These are phyloP conservation scores for Puya raimondii DNA, from an alignment of 176 grass and related monocot species.

Conservation along the genomic window DNA sequence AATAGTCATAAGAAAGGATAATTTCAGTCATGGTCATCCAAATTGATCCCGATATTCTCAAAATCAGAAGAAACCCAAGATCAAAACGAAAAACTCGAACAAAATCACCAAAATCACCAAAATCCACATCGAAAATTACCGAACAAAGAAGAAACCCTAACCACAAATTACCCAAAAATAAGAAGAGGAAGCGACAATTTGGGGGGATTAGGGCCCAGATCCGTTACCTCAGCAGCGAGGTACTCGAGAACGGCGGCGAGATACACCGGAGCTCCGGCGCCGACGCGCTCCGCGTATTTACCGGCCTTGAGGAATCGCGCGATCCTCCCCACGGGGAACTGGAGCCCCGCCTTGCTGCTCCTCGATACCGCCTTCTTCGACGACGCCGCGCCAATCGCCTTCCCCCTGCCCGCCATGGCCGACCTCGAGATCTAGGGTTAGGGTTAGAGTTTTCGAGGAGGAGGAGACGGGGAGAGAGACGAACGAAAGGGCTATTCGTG, in stretches of 20 bases:
- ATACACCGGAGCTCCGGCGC: slow-evolving; percentile 22
- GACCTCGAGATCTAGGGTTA: neutral
- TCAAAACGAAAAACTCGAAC: no score
- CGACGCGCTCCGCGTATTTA: slow-evolving; percentile 26
- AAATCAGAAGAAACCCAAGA: no score
- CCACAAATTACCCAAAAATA: neutral
- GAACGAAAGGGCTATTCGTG: neutral
- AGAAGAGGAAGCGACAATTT: neutral
- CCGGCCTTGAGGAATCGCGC: slow-evolving; percentile 28
- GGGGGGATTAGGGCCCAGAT: neutral
- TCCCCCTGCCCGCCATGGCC: slow-evolving; percentile 57
- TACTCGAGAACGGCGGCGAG: slow-evolving; percentile 26
- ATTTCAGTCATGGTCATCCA: no score
- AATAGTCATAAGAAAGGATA: no score
- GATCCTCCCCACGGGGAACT: slow-evolving; percentile 24
- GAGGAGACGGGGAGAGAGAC: neutral
- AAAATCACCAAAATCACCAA: no score
- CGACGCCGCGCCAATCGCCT: slow-evolving; percentile 11
- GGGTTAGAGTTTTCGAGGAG: neutral
- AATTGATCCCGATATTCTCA: no score
- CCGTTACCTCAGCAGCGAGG: slow-evolving; percentile 8
- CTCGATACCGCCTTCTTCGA: slow-evolving; percentile 25
- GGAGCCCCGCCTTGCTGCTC: slow-evolving; percentile 23
- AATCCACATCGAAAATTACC: neutral
- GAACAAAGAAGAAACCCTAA: neutral